Base-by-base conservation (phyloP, 768 basidiomycete genomes). In the Russula emetica region DNA sequence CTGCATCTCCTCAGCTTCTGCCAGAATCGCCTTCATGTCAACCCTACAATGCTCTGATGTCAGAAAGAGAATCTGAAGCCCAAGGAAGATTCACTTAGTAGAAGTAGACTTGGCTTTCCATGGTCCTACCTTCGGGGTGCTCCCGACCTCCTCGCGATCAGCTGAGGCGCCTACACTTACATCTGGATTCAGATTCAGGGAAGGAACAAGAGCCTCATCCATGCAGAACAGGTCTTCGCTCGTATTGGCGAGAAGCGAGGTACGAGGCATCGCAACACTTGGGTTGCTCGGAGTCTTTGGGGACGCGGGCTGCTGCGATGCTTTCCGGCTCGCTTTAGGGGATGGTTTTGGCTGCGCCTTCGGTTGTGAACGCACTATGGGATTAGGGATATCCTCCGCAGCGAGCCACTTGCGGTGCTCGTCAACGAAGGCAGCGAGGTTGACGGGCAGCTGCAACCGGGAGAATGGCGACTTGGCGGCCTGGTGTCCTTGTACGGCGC, bases 1-100 rank as follows among this genome's bases (percentile, higher is more conserved):
- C 64, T 72, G 18, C 70, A 75, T 54, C 30, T 47, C 55, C 44
- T 80, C 84, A 1, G 87, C 82, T 73, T 94, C 94, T 0, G 88
- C 90, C 83, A 98, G 92, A 62, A 98, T 83, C 18, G 83, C 75
- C 69, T 88, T 89, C 82, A 98, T 87, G 71, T 96, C 91, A 14
- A 86, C 83, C 26, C 90, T 94, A 64, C 10, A 65, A 26, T 0
- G 0, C 32, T 16, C 55, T n/a, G 34, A 20, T 32, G 11, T 63
- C 38, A 57, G 55, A 42, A 45, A 24, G 16, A n/a, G 24, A 42
- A 49, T 13, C 5, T 4, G 28, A 47, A 6, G n/a, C 2, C 13
- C 2, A 74, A 28, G n/a, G 42, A 7, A n/a, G 8, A 22, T 83
- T 44, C 69, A 85, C 86, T 80, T 79, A 60, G 85, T 84, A 61